Evolutionary conservation across 305 asterid species (phyloP), one percentile per base, ranked within the genome.

Genomic region (Rubia peregrina): DNA sequence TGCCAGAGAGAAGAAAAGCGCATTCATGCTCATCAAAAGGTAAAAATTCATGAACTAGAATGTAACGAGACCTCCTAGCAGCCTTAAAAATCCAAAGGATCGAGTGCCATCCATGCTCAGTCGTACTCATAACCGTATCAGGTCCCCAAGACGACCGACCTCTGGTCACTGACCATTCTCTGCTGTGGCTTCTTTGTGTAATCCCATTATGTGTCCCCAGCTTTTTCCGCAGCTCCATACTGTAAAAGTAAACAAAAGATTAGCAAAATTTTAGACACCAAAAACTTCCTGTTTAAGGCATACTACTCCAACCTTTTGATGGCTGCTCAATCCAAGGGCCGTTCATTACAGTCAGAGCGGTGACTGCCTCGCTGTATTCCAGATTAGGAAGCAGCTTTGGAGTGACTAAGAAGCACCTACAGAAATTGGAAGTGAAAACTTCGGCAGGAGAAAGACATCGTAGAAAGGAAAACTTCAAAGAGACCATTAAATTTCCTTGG

Each of bases 241-340:
- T 94, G 88, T n/a, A 77, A 79, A 76, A 68, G 75, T 59, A 24
- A 64, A 67, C 40, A 74, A 60, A 44, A 67, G 55, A 36, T 6
- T n/a, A 26, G 9, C 11, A 11, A 49, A 17, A 11, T 61, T 59
- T 30, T 66, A 68, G 38, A 36, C 55, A 43, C 49, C 11, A 6
- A 41, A 53, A 64, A 48, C 16, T 26, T 41, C 41, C 61, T 41
- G 21, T 12, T 14, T 7, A 41, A 53, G 19, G 48, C 19, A 26
- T 71, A 36, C 67, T 59, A 17, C 46, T 51, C 55, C n/a, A 36
- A 94, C 99, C 99, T 95, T 88, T 82, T 24, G 99, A 87, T 70
- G 96, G 89, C 81, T 87, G 90, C 83, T 85, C 96, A 26, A 90
- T 87, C 97, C 97, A 95, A 71, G 99, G 98, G 40, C 99, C 99